Conservation (phyloP, 495 filamentous ascomycete genomes). For the Penicillium goetzii region DNA sequence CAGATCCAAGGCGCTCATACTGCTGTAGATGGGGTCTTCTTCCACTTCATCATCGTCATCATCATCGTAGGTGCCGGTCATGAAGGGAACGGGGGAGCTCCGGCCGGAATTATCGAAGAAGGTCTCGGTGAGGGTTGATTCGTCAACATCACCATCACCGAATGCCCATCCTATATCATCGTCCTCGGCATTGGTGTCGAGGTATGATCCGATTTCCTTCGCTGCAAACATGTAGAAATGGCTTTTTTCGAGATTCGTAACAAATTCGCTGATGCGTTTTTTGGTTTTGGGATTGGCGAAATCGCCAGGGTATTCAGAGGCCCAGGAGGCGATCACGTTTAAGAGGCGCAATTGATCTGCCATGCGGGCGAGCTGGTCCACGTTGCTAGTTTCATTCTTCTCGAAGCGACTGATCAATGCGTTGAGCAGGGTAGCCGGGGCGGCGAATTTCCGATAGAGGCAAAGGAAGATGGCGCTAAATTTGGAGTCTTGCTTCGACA, state of each 20-base stretch:
- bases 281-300: constrained; percentile 82
- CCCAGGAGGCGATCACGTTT: constrained; percentile 84
- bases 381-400: constrained; percentile 61
- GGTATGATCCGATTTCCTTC: constrained; percentile 74
- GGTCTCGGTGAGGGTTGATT: constrained; percentile 39
- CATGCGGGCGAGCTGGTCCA: constrained; percentile 67
- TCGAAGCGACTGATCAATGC: constrained; percentile 78
- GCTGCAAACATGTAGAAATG: constrained; percentile 80
- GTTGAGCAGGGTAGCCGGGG: constrained; percentile 73
- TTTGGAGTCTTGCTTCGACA: constrained; percentile 83
- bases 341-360: constrained; percentile 82
- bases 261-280: constrained; percentile 69
- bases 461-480: constrained; percentile 87
- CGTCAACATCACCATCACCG: constrained; percentile 60
- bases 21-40: constrained; percentile 49
- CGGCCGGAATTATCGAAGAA: constrained; percentile 45
- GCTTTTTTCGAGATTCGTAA: constrained; percentile 65
- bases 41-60: constrained; percentile 39
- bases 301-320: constrained; percentile 87
- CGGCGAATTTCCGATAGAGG: constrained; percentile 92
- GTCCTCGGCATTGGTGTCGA: constrained; percentile 68
- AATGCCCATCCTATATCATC: constrained; percentile 82
- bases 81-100: constrained; percentile 46
- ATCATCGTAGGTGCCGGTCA: constrained; percentile 34
- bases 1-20: constrained; percentile 48